Base-by-base conservation (phyloP, 164 flowering plant genomes). In the Chimonanthus salicifolius region DNA sequence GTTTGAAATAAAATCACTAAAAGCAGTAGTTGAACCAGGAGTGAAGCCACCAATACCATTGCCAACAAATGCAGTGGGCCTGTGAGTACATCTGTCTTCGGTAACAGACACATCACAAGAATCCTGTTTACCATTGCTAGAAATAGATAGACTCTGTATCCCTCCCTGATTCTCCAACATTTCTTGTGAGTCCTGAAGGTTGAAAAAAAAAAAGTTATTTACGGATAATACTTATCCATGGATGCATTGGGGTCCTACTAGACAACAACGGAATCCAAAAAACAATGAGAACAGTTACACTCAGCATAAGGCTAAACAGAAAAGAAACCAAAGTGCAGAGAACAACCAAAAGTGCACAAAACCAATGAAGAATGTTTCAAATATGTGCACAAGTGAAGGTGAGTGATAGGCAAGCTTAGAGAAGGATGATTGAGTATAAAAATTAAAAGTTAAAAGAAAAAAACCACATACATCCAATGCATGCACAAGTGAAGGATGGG, bases 101-200 rank as follows among this genome's bases (percentile, higher is more conserved):
- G 51, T 77, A 75, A 47, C 69, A 71, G 64, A 68, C 33, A 74
- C 33, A 70, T 81, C 84, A 72, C 79, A 81, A 70, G 77, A 60
- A 71, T 85, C 88, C 68, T 70, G 71, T 44, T 81, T 76, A 18
- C 65, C 84, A 66, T 81, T 83, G 62, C 88, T 79, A 80, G 86
- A 88, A 68, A 82, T 69, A 49, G 90, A 82, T 46, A 84, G 72
- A 1, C 87, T 82, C 69, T 85, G 73, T 4, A 84, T 80, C 72
- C 80, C 83, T 49, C 75, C 78, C 51, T 77, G 73, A 75, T 75
- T 72, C 58, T 66, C 77, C 7, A 58, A 58, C 49, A 8, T 33
- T 21, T 49, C 43, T n/a, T 43, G 16, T n/a, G 44, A 44, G n/a
- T 54, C 69, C 75, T 72, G 75, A 44, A 62, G 63, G 6, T 43